These are phyloP conservation scores for Aspergillus olivimuriae DNA, from an alignment of 495 filamentous ascomycete genomes.

Conservation along the genomic window DNA sequence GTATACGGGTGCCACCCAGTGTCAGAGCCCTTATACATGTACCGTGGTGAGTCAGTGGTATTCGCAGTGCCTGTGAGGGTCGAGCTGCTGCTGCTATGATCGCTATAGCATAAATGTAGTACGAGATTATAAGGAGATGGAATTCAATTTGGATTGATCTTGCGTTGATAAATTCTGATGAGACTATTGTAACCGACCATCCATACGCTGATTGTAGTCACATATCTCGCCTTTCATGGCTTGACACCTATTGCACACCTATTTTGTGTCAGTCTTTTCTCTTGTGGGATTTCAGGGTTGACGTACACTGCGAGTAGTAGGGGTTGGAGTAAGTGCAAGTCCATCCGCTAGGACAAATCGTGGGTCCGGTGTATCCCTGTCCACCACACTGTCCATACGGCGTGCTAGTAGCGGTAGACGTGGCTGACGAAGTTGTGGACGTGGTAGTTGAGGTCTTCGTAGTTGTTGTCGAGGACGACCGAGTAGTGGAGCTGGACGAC, in stretches of 20 bases:
- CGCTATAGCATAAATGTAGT: too few species aligned
- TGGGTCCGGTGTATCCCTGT: constrained; percentile 7
- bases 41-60: constrained; percentile 10
- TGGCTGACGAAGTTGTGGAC: neutral
- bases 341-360: constrained; percentile 7
- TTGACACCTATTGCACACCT: neutral
- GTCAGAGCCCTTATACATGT: constrained; percentile 16
- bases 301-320: constrained; percentile 13
- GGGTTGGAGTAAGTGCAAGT: constrained; percentile 7
- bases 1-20: constrained; percentile 21
- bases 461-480: neutral
- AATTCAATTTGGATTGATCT: too few species aligned
- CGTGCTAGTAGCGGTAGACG: neutral
- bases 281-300: too few species aligned
- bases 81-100: too few species aligned
- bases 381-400: constrained; percentile 12
- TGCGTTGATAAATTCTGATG: too few species aligned
- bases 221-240: too few species aligned
- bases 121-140: too few species aligned
- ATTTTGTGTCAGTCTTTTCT: too few species aligned
- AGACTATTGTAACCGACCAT: too few species aligned
- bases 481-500: neutral
- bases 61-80: constrained; percentile 14
- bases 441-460: neutral
- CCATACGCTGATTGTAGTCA: too few species aligned